A percentile compares a stretch with the other conserved stretches of the same genome.
Conservation (phyloP, 139 green algal species). For the Closterium sp. region DNA sequence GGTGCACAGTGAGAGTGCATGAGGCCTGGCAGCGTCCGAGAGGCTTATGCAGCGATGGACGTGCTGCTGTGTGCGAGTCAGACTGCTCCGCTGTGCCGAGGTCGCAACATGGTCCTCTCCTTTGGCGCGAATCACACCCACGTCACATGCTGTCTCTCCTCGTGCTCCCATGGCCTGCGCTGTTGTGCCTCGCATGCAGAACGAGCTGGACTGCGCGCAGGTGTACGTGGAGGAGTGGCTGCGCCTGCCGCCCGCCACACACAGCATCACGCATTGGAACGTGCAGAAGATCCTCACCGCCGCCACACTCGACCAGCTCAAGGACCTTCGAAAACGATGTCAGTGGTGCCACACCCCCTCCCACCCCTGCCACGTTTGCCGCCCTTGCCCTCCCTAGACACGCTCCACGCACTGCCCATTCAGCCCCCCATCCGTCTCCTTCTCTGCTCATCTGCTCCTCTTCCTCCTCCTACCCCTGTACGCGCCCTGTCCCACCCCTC, state of each 20-base stretch:
- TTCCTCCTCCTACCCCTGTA: neutral
- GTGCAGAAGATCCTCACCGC: constrained; percentile 12
- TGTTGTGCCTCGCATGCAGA: no score
- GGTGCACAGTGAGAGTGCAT: no score
- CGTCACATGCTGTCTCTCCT: no score
- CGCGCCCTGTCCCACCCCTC: neutral
- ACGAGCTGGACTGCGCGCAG: constrained; percentile 12
- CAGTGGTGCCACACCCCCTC: neutral
- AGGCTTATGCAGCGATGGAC: no score
- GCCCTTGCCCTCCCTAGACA: neutral
- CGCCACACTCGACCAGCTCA: neutral
- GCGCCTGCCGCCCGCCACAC: neutral
- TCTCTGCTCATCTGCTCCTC: neutral
- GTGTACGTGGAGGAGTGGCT: constrained; percentile 30
- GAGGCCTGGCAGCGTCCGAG: no score
- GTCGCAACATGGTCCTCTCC: no score
- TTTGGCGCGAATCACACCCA: no score
- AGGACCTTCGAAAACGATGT: neutral
- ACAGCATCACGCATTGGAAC: constrained; percentile 6
- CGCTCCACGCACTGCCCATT: no score
- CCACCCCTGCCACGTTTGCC: no score
- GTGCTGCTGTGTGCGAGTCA: no score
- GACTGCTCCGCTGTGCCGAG: no score
- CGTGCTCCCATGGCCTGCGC: no score
- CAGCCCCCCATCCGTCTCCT: neutral